phyloP scores from a whole-genome alignment of 2,329 filamentous ascomycete genomes.

The Hymenoscyphus occultus region DNA sequence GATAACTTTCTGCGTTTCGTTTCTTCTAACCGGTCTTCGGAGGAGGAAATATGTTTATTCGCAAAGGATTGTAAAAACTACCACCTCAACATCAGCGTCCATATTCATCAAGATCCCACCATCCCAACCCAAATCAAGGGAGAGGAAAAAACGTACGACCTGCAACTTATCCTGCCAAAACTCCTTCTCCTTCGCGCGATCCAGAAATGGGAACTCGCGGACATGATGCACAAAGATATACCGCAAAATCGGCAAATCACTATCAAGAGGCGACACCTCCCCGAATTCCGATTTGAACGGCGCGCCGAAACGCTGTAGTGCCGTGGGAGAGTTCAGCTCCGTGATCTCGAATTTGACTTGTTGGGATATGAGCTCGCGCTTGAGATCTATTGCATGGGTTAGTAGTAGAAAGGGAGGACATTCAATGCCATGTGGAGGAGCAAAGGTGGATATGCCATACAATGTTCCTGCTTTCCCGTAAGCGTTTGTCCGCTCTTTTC shows the following conservation, averaged over 20 bases:
- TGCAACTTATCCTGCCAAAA: constrained; percentile 99
- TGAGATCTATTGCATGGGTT: constrained; percentile 64
- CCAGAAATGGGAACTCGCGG: constrained; percentile 94
- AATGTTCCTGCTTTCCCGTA: constrained; percentile 98
- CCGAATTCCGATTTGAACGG: constrained; percentile 91
- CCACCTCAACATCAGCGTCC: neutral
- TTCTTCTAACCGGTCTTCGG: constrained; percentile 91
- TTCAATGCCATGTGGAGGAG: neutral
- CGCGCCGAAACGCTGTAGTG: constrained; percentile 89
- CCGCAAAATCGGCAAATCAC: constrained; percentile 85
- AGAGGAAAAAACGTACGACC: constrained; percentile 58
- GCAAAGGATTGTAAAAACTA: constrained; percentile 97
- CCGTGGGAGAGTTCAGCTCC: constrained; percentile 92
- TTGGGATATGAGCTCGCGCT: constrained; percentile 86
- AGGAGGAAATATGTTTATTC: constrained; percentile 94
- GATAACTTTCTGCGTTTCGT: constrained; percentile 93
- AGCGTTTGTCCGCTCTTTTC: constrained; percentile 42
- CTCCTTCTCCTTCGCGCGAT: constrained; percentile 96
- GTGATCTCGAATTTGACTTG: constrained; percentile 88
- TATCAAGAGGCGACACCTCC: constrained; percentile 89
- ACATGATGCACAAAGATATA: constrained; percentile 99
- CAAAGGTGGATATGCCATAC: constrained; percentile 48
- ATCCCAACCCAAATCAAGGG: too few relatives aligned
- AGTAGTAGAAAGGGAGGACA: constrained; percentile 15
- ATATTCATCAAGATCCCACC: too few relatives aligned